A percentile compares a stretch with the other conserved stretches of the same genome.
These are phyloP conservation scores for Claviceps cyperi DNA, from an alignment of 2,329 filamentous ascomycete species.

Conservation along the genomic window DNA sequence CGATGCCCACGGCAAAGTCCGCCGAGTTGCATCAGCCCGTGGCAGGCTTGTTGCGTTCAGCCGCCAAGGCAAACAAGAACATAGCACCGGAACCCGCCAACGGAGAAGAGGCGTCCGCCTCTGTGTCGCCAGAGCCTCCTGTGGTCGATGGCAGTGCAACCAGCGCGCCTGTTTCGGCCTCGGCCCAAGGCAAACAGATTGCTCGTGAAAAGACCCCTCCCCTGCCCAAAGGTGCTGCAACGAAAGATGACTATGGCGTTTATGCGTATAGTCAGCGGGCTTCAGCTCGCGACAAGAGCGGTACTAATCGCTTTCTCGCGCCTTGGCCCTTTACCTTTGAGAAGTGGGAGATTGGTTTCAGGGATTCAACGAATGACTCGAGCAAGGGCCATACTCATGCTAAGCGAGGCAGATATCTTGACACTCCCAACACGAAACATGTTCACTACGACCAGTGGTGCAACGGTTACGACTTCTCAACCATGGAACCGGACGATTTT, in stretches of 20 bases:
- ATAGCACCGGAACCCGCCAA: conserved; percentile 17
- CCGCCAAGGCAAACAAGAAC: conserved; percentile 21
- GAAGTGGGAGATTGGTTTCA: conserved; percentile 42
- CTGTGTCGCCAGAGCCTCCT: conserved; percentile 21
- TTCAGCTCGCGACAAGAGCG: conserved; percentile 24
- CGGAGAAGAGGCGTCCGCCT: conserved; percentile 21
- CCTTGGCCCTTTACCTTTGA: conserved; percentile 34
- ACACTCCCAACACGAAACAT: conserved; percentile 37
- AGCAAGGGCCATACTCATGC: conserved; percentile 37
- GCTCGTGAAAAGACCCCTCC: conserved; percentile 24
- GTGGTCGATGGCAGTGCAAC: conserved; percentile 15
- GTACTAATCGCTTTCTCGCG: conserved; percentile 38
- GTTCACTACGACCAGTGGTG: conserved; percentile 41
- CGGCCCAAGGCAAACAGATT: conserved; percentile 15
- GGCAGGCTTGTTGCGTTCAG: conserved; percentile 25
- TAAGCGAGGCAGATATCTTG: conserved; percentile 38
- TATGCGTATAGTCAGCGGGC: conserved; percentile 28
- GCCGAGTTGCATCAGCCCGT: conserved; percentile 10
- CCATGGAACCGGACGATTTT: conserved; percentile 33
- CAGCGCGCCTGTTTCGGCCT: conserved; percentile 9
- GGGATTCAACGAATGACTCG: conserved; percentile 42
- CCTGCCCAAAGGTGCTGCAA: conserved; percentile 24
- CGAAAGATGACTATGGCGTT: conserved; percentile 38
- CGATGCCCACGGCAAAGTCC: conserved; percentile 12
- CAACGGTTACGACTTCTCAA: conserved; percentile 37